phyloP scores from a whole-genome alignment of 352 stramenopile species.

The Globisporangium megalacanthum region DNA sequence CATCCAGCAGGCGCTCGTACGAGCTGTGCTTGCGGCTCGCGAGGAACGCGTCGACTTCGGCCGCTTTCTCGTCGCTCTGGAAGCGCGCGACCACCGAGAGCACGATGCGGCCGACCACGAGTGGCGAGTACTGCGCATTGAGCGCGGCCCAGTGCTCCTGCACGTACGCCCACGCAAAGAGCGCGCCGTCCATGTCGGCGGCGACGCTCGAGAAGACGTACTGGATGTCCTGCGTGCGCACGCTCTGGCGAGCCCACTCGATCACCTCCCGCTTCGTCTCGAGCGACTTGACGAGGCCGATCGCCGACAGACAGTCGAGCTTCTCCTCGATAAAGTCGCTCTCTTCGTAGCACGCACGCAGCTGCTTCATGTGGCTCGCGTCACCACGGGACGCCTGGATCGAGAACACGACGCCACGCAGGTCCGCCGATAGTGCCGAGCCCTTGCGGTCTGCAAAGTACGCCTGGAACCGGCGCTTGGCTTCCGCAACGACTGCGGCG shows the following conservation, averaged over 20 bases:
- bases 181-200: conserved; percentile 38
- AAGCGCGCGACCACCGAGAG: conserved; percentile 54
- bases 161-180: conserved; percentile 68
- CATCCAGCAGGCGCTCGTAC: conserved; percentile 61
- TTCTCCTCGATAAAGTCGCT: conserved; percentile 82
- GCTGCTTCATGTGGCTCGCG: conserved; percentile 29
- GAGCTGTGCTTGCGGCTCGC: conserved; percentile 56
- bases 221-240: conserved; percentile 83
- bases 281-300: conserved; percentile 55
- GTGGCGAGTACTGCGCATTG: conserved; percentile 54
- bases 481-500: conserved; percentile 35
- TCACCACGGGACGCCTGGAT: conserved; percentile 45
- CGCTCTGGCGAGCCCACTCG: conserved; percentile 52
- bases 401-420: conserved; percentile 62
- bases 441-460: conserved; percentile 52
- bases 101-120: conserved; percentile 68
- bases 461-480: conserved; percentile 44
- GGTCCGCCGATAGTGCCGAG: conserved; percentile 39
- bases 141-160: conserved; percentile 61
- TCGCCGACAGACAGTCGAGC: conserved; percentile 65
- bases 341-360: conserved; percentile 58
- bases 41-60: conserved; percentile 59
- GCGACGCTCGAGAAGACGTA: conserved; percentile 75
- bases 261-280: conserved; percentile 64
- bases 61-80: conserved; percentile 47